These are phyloP conservation scores for Russula dissimulans DNA, from an alignment of 768 basidiomycete species.

Conservation along the genomic window DNA sequence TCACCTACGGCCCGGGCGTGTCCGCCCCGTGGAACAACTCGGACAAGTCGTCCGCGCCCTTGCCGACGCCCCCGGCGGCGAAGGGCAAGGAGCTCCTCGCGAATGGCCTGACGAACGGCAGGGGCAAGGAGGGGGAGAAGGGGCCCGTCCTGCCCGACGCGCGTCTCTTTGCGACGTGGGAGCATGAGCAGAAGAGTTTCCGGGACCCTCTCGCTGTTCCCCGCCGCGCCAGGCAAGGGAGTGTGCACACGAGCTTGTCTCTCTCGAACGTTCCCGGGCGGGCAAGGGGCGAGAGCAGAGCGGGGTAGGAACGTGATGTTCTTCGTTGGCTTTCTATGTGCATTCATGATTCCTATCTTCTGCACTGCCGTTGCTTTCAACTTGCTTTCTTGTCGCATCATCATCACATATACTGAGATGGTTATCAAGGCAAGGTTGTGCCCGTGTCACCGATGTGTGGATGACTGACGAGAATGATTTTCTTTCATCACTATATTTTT, in stretches of 20 bases:
- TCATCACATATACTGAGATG: neutral
- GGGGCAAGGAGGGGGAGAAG: constrained; percentile 21
- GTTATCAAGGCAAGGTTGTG: neutral
- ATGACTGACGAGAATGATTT: neutral
- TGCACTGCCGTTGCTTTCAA: constrained; percentile 9
- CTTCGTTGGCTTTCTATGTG: neutral
- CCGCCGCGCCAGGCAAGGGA: constrained; percentile 22
- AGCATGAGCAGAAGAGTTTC: constrained; percentile 37
- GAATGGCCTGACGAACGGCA: constrained; percentile 24
- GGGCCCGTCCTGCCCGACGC: constrained; percentile 35
- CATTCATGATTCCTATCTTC: constrained; percentile 1
- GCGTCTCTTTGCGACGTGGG: constrained; percentile 43
- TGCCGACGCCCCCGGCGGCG: constrained; percentile 18
- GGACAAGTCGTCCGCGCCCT: constrained; percentile 20
- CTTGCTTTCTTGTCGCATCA: constrained; percentile 3
- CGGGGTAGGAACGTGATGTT: constrained; percentile 8
- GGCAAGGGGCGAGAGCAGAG: constrained; percentile 16
- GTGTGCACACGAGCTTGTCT: constrained; percentile 14
- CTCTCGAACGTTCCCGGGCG: constrained; percentile 8
- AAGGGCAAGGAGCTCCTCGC: constrained; percentile 22
- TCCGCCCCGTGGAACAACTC: constrained; percentile 42
- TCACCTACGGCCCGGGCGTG: constrained; percentile 33
- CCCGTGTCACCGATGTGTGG: neutral
- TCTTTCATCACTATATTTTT: constrained; percentile 16
- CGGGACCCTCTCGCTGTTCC: constrained; percentile 29